Evolutionary conservation across 2,329 filamentous ascomycete genomes (phyloP), one percentile per base, ranked within the genome.

Genomic region (Alternaria sp.): DNA sequence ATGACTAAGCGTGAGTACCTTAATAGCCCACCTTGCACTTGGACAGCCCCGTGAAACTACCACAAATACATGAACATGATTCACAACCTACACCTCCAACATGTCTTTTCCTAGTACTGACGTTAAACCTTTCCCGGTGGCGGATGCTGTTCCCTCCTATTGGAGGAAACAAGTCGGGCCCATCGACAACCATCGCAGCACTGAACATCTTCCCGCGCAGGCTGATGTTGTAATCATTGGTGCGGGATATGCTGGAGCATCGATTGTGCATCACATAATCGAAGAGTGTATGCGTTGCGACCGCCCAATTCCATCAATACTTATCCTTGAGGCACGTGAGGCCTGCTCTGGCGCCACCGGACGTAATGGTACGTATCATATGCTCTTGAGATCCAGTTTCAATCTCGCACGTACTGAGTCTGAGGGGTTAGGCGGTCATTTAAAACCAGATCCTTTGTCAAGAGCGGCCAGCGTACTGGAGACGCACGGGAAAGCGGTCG

Each of bases 331-430:
- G 62, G 84, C 85, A 2, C 75, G 85, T 2, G 71, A 79, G 42
- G 66, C 84, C 7, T 84, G 83, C 63, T 82, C 80, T 9, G 85
- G 85, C 16, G 85, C 84, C 3, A 87, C 85, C 8, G 85, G 82
- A 1, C 79, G 85, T 49, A 86, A 86, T 61, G 84, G 84, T 20
- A 84, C 83, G 0, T 64, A 20, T 4, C 26, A 16, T 18, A 47
- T 39, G 20, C 12, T 14, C 16, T 43, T 18, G 42, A 43, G 8
- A 46, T 24, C 1, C 7, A 18, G 9, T 1, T 9, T 18, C 16
- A 16, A 8, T 44, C 3, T 5, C 12, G 22, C 11, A 9, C 32
- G 28, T 51, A 16, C 51, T 59, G n/a, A 61, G 0, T 6, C n/a
- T 26, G 18, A 12, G 11, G 5, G 5, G n/a, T 1, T 20, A 62